phyloP scores from a whole-genome alignment of 441 rosid genomes.

The Codiaeum variegatum region DNA sequence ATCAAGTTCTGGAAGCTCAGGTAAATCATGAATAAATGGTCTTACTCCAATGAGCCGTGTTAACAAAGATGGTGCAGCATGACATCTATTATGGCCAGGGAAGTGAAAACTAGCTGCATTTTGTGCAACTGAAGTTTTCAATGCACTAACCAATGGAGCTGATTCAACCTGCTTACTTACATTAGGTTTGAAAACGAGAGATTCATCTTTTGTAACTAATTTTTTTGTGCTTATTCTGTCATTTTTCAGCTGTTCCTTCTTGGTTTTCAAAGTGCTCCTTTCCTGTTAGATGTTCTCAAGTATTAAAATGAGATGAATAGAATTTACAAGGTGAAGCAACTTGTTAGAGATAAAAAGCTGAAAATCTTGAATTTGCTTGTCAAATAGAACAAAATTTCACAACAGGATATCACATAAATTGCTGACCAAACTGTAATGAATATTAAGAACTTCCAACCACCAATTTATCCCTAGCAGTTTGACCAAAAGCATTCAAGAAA shows the following conservation, averaged over 20 bases:
- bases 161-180: conserved; percentile 4
- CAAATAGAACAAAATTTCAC: background rate
- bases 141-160: conserved; percentile 50
- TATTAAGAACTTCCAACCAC: background rate
- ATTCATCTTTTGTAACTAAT: conserved; percentile 14
- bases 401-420: background rate
- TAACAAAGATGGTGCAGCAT: conserved; percentile 49
- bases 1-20: conserved; percentile 60
- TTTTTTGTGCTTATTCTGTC: background rate
- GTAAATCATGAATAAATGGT: conserved; percentile 52
- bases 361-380: background rate
- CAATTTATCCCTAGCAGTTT: background rate
- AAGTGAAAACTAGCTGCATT: conserved; percentile 56
- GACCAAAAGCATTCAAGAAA: background rate
- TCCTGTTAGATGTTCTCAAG: conserved; percentile 21
- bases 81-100: conserved; percentile 67
- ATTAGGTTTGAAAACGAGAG: conserved; percentile 19
- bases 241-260: conserved; percentile 21
- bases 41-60: conserved; percentile 41
- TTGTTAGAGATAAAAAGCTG: background rate
- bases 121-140: conserved; percentile 42
- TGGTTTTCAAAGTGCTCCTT: conserved; percentile 12
- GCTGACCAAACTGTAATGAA: background rate
- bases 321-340: background rate
- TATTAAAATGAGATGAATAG: background rate